Conservation (phyloP, 139 green algal genomes). For the Auxenochlorella protothecoides region DNA sequence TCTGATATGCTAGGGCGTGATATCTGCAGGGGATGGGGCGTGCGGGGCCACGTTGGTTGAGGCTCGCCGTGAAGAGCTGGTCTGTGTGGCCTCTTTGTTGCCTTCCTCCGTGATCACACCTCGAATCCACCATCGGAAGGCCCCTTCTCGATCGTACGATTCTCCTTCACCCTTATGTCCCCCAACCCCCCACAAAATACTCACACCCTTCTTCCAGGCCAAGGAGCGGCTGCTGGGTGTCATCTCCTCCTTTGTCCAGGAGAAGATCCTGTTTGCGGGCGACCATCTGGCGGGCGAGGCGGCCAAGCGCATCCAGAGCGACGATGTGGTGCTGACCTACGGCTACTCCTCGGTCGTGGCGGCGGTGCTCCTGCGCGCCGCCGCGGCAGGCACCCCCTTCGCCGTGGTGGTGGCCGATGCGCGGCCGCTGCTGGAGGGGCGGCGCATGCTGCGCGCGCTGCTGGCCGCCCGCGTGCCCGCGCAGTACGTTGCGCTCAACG, state of each 20-base stretch:
- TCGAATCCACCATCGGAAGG: too few species aligned
- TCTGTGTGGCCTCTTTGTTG: too few species aligned
- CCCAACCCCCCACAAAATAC: too few species aligned
- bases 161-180: too few species aligned
- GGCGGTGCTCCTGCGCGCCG: conserved; percentile 42
- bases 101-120: too few species aligned
- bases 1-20: too few species aligned
- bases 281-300: conserved; percentile 59
- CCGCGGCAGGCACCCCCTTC: conserved; percentile 46
- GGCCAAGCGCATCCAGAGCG: conserved; percentile 63
- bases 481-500: conserved; percentile 66
- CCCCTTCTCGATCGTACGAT: too few species aligned
- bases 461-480: conserved; percentile 56
- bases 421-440: conserved; percentile 71
- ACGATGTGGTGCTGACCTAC: conserved; percentile 89
- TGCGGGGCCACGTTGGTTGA: too few species aligned
- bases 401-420: conserved; percentile 77
- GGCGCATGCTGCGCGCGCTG: conserved; percentile 46
- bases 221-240: conserved; percentile 37
- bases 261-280: conserved; percentile 67
- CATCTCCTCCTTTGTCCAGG: conserved; percentile 41
- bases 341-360: conserved; percentile 57
- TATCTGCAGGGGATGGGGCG: too few species aligned
- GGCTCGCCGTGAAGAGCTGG: too few species aligned
- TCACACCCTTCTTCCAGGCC: conserved; percentile 19